phyloP scores from a whole-genome alignment of 768 basidiomycete species.

The Suillus paluster region DNA sequence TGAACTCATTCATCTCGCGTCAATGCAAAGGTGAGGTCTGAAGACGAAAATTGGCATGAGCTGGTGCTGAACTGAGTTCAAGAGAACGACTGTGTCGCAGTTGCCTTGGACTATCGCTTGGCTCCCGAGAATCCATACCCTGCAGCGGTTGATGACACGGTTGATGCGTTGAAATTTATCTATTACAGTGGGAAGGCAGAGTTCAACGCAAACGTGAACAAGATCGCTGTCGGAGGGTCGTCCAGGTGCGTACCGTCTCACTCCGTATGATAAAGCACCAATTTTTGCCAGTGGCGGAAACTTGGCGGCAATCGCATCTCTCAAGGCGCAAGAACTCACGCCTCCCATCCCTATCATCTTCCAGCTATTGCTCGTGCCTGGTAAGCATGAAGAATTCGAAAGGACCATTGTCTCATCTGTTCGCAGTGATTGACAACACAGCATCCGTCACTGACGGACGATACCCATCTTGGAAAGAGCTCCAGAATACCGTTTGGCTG shows the following conservation, averaged over 20 bases:
- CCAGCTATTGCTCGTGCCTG: constrained; percentile 71
- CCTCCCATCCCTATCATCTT: constrained; percentile 62
- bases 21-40: constrained; percentile 25
- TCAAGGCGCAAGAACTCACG: constrained; percentile 56
- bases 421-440: constrained; percentile 67
- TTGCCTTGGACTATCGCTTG: constrained; percentile 73
- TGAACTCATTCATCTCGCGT: constrained; percentile 55
- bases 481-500: constrained; percentile 62
- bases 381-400: constrained; percentile 16
- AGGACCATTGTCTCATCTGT: not conserved
- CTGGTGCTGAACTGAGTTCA: not conserved
- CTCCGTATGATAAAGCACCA: not conserved
- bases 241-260: constrained; percentile 51
- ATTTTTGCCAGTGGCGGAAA: constrained; percentile 61
- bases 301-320: constrained; percentile 64
- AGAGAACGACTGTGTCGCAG: constrained; percentile 66
- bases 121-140: constrained; percentile 76
- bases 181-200: constrained; percentile 46
- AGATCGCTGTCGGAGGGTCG: constrained; percentile 71
- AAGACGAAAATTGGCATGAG: not conserved
- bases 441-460: constrained; percentile 43
- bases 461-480: constrained; percentile 58
- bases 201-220: constrained; percentile 53
- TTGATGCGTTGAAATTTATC: constrained; percentile 71
- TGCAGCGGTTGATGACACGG: constrained; percentile 69